Evolutionary conservation across 2,329 filamentous ascomycete genomes (phyloP).

Genomic region (Sporothrix curviconia): DNA sequence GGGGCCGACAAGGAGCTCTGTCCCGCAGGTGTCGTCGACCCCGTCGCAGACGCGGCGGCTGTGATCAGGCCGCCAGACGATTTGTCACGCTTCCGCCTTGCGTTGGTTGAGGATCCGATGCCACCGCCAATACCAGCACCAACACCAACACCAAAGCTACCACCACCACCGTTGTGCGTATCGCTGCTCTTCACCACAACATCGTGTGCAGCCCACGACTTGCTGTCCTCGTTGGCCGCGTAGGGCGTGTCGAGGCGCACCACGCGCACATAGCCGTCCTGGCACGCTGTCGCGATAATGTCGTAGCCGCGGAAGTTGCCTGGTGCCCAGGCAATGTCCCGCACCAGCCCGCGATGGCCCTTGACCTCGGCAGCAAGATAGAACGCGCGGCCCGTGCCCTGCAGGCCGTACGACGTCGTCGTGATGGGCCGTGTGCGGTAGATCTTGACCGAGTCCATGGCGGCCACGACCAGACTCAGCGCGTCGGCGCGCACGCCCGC

Average conservation of each 20-base stretch:
- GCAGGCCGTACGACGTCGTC: slow-evolving; percentile 44
- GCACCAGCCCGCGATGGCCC: slow-evolving; percentile 68
- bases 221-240: slow-evolving; percentile 38
- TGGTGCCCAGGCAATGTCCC: slow-evolving; percentile 87
- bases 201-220: slow-evolving; percentile 43
- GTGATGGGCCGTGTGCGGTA: slow-evolving; percentile 66
- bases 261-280: slow-evolving; percentile 85
- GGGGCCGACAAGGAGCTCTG: slow-evolving; percentile 7
- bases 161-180: slow-evolving; percentile 41
- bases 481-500: slow-evolving; percentile 77
- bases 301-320: slow-evolving; percentile 88
- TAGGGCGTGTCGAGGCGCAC: slow-evolving; percentile 67
- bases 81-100: slow-evolving; percentile 4
- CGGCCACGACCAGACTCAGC: slow-evolving; percentile 75
- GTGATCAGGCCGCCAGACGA: not conserved
- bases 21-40: not conserved
- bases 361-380: slow-evolving; percentile 74
- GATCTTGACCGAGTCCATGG: slow-evolving; percentile 74
- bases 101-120: not conserved
- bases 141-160: too few species aligned
- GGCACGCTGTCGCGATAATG: slow-evolving; percentile 82
- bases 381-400: slow-evolving; percentile 64
- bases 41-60: slow-evolving; percentile 1
- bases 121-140: too few species aligned
- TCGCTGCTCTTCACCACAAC: slow-evolving; percentile 34